These are phyloP conservation scores for Barnettozyma botsteinii DNA, from an alignment of 805 yeast genomes.

Conservation along the genomic window DNA sequence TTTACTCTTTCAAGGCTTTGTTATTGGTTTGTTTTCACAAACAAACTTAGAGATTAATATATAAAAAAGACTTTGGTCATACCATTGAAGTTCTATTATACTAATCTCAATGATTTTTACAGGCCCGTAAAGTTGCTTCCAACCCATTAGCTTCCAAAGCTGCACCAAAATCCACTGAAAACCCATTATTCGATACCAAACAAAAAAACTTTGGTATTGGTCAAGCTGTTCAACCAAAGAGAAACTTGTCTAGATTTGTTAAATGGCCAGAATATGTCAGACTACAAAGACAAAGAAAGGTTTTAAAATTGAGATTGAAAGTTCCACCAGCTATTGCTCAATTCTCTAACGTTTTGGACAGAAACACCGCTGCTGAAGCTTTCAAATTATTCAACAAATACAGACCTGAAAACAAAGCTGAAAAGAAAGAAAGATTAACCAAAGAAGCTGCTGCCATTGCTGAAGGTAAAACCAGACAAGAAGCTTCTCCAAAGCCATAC, in stretches of 20 bases:
- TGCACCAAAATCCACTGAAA: slow-evolving; percentile 56
- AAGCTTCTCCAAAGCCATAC: slow-evolving; percentile 94
- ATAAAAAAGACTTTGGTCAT: no score
- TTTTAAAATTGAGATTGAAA: slow-evolving; percentile 90
- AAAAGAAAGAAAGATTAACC: slow-evolving; percentile 98
- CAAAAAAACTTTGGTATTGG: slow-evolving; percentile 97
- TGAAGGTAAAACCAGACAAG: slow-evolving; percentile 95
- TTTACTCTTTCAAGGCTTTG: not conserved
- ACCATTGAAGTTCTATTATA: no score
- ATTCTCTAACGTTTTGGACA: slow-evolving; percentile 93
- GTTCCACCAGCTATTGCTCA: slow-evolving; percentile 99
- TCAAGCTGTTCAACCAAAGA: slow-evolving; percentile 90
- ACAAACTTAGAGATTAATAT: slow-evolving; percentile 1
- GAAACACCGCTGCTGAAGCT: slow-evolving; percentile 96
- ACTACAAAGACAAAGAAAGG: slow-evolving; percentile 98
- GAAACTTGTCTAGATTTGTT: slow-evolving; percentile 94
- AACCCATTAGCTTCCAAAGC: slow-evolving; percentile 85
- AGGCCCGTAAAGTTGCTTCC: slow-evolving; percentile 80
- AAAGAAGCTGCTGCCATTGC: slow-evolving; percentile 99
- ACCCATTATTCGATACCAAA: slow-evolving; percentile 84
- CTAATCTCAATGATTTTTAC: slow-evolving; percentile 11
- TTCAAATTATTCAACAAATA: slow-evolving; percentile 98
- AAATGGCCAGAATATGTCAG: slow-evolving; percentile 99
- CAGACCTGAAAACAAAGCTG: slow-evolving; percentile 96
- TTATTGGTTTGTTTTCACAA: not conserved